Evolutionary conservation across 78 protist species (phyloP), one percentile per base, ranked within the genome.

Genomic region (Dictyostelium intermedium): DNA sequence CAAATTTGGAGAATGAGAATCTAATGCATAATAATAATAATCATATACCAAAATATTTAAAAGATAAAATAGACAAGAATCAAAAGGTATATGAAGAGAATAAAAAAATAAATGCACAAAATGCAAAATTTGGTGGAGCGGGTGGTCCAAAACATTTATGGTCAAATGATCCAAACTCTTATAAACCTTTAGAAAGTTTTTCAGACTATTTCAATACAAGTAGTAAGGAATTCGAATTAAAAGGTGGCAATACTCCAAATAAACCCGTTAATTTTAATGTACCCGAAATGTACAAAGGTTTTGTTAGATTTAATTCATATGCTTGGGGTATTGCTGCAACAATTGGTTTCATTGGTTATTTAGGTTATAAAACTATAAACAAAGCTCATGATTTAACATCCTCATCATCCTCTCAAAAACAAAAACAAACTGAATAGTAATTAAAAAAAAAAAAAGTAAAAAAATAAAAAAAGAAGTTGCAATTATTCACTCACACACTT

Each of bases 271-370:
- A 76, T 6, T 45, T 79, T 3, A 79, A 79, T 41, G 37, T 79
- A 16, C 8, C 84, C 4, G 84, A 79, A 16, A 45, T 79, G 30
- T 79, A 79, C 47, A 79, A 79, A 79, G 84, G 84, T 25, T 79
- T 79, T 20, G 7, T 27, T 27, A 79, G 37, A 79, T 23, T 79
- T 11, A 45, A 30, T 79, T 25, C 61, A 20, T 79, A 79, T 47
- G 84, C 84, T n/a, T 45, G 20, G 35, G 84, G 84, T n/a, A 45
- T 79, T 27, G 84, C 84, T 13, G 84, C 79, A 34, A 34, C 79
- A 32, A 34, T 72, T 32, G 79, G 79, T 13, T 16, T 72, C 10
- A 14, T 72, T 3, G 37, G 41, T 72, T 72, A 30, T 72, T 16
- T 72, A 6, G 11, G 13, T 18, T 72, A 9, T 34, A 72, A 72